These are phyloP conservation scores for Melastoma malabathricum DNA, from an alignment of 345 rosid genomes.

Conservation along the genomic window DNA sequence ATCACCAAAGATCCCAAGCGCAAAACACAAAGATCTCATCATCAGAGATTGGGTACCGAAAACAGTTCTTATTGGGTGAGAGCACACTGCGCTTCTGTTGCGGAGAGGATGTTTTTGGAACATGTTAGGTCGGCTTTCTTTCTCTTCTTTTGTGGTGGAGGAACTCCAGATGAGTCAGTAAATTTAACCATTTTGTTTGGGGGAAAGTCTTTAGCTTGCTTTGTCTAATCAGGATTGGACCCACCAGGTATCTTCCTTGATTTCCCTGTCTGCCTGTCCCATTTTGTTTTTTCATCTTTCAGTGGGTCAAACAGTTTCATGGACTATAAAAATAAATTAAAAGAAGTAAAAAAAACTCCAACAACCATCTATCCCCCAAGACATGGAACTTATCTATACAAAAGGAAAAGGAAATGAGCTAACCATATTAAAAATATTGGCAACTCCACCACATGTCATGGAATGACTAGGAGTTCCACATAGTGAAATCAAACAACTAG, in stretches of 20 bases:
- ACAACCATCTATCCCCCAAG: slow-evolving; percentile 2
- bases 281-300: slow-evolving; percentile 1
- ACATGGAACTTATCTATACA: not conserved
- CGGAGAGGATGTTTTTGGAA: slow-evolving; percentile 3
- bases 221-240: slow-evolving; percentile 19
- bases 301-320: slow-evolving; percentile 6
- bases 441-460: no score
- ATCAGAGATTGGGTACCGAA: slow-evolving; percentile 2
- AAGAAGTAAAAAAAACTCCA: slow-evolving; percentile 2
- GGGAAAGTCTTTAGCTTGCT: slow-evolving; percentile 11
- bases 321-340: not conserved
- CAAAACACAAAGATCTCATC: no score
- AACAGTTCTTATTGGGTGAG: slow-evolving; percentile 7
- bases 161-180: not conserved
- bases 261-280: slow-evolving; percentile 16
- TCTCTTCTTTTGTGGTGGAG: not conserved
- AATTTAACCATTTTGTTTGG: not conserved
- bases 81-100: slow-evolving; percentile 1
- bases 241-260: slow-evolving; percentile 13
- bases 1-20: not conserved
- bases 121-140: not conserved
- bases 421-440: not conserved
- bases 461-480: not conserved
- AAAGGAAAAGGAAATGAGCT: not conserved
- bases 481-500: no score